Evolutionary conservation across 2,329 filamentous ascomycete species (phyloP), one percentile per base, ranked within the genome.

Genomic region (Ophioceras dolichostomum): DNA sequence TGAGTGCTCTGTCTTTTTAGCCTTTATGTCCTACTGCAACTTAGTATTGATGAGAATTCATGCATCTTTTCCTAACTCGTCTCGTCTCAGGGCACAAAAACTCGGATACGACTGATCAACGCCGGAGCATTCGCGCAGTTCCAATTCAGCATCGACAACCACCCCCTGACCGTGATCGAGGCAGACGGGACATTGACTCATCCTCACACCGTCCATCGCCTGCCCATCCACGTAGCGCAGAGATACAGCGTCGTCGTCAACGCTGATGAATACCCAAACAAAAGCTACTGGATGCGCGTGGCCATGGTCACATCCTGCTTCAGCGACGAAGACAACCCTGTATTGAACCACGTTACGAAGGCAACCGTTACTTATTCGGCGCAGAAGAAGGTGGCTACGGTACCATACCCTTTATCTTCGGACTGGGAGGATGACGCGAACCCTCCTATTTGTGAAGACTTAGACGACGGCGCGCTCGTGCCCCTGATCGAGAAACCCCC

Each of bases 61-160:
- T n/a, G n/a, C n/a, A n/a, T n/a, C n/a, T 7, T 16, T 10, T 16
- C 16, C 34, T 30, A 29, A 30, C 34, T 17, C 17, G 8, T 9
- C 5, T n/a, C n/a, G n/a, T n/a, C 8, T 12, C 12, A 34, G 21
- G 27, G 38, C 17, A 35, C 29, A 17, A 27, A 33, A 29, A 38
- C 34, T 7, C 69, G 77, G 31, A 57, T 85, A 30, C 71, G 79
- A 10, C 65, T 85, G 44, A 64, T 83, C 43, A 85, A 85, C 43
- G 70, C 79, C 7, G 81, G 76, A 8, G 77, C 76, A 0, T 83
- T 83, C 50, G 77, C 79, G 2, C 74, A 76, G 47, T 81, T 84
- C 42, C 79, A 84, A 48, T 67, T 86, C 22, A 75, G 73, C 49
- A 65, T 85, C 33, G 81, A 85, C 44, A 70, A 73, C 34, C 81